phyloP scores from a whole-genome alignment of 768 basidiomycete species.

The Tylopilus intermedius region DNA sequence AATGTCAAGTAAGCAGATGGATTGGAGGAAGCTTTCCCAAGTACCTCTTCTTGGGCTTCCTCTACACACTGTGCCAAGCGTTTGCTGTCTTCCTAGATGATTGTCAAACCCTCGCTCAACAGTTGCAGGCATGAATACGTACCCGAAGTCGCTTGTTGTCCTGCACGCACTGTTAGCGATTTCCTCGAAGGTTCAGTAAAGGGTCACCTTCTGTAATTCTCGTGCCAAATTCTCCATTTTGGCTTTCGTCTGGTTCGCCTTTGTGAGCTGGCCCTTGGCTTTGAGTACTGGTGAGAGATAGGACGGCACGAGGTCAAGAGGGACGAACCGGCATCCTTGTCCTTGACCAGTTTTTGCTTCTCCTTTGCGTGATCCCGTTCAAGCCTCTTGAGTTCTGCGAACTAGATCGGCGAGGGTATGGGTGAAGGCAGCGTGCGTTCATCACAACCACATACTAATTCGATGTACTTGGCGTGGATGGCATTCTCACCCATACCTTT shows the following conservation, averaged over 20 bases:
- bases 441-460: slow-evolving; percentile 56
- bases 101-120: slow-evolving; percentile 19
- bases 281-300: slow-evolving; percentile 14
- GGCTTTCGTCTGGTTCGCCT: slow-evolving; percentile 82
- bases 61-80: slow-evolving; percentile 75
- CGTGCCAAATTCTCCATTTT: slow-evolving; percentile 89
- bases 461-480: slow-evolving; percentile 82
- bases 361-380: slow-evolving; percentile 89
- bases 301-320: background rate
- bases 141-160: slow-evolving; percentile 88
- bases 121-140: slow-evolving; percentile 23
- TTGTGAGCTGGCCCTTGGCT: slow-evolving; percentile 84
- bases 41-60: slow-evolving; percentile 80
- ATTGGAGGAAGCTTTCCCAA: background rate
- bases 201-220: slow-evolving; percentile 77
- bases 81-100: slow-evolving; percentile 74
- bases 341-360: slow-evolving; percentile 85
- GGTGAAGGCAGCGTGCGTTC: slow-evolving; percentile 15
- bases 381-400: slow-evolving; percentile 80
- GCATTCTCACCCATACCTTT: slow-evolving; percentile 78
- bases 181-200: slow-evolving; percentile 5
- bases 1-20: slow-evolving; percentile 2
- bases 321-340: slow-evolving; percentile 77
- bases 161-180: slow-evolving; percentile 36
- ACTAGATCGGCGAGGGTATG: slow-evolving; percentile 43